A percentile compares a stretch with the other conserved stretches of the same genome.
Conservation (phyloP, 1,284 basidiomycete genomes). For the Apiotrichum domesticum region DNA sequence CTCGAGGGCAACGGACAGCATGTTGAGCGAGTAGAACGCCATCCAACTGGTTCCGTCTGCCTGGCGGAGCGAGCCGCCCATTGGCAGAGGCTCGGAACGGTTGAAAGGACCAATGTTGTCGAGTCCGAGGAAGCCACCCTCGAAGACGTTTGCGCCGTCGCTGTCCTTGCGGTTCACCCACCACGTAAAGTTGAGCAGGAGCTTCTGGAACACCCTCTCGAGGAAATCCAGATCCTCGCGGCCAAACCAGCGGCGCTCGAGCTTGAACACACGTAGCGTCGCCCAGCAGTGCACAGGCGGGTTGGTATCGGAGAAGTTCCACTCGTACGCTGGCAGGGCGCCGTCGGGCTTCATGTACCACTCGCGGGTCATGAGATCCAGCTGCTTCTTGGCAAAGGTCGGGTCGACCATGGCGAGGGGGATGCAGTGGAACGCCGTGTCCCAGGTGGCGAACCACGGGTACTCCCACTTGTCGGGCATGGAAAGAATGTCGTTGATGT, state of each 20-base stretch:
- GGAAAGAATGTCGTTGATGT: constrained; percentile 90
- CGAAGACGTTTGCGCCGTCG: constrained; percentile 91
- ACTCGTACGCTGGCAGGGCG: constrained; percentile 96
- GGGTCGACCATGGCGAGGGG: constrained; percentile 94
- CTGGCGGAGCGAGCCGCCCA: constrained; percentile 84
- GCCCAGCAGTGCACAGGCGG: constrained; percentile 98
- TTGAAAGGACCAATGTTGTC: constrained; percentile 99
- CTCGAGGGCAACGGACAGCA: constrained; percentile 94
- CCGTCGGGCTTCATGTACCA: constrained; percentile 99
- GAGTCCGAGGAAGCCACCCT: constrained; percentile 94
- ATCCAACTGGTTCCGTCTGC: constrained; percentile 99
- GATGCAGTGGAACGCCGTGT: constrained; percentile 97
- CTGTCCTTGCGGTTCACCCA: constrained; percentile 99
- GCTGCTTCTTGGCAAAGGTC: constrained; percentile 91
- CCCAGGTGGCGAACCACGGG: constrained; percentile 90
- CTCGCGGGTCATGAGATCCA: constrained; percentile 90
- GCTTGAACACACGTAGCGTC: constrained; percentile 95
- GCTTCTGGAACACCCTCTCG: constrained; percentile 95
- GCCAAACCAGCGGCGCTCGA: constrained; percentile 90
- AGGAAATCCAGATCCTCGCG: constrained; percentile 86
- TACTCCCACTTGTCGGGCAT: constrained; percentile 99
- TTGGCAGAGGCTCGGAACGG: constrained; percentile 91
- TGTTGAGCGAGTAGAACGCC: constrained; percentile 86
- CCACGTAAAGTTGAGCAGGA: constrained; percentile 91
- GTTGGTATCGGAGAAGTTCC: constrained; percentile 72